phyloP scores from a whole-genome alignment of 768 basidiomycete genomes.

The Suillus bovinus region DNA sequence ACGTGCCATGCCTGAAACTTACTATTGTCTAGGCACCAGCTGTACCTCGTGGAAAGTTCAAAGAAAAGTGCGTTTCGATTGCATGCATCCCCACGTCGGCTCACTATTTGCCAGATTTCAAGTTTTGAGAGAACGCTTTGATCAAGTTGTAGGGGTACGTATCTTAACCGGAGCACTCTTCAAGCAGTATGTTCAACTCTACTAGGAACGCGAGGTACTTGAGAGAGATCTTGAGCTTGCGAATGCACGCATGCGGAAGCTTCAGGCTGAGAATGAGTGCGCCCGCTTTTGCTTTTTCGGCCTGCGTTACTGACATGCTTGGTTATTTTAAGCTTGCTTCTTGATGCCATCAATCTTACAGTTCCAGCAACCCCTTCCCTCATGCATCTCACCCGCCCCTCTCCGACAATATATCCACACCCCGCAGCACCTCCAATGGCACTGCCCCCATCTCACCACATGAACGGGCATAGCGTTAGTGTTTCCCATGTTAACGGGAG shows the following conservation, averaged over 20 bases:
- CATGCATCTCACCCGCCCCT: conserved; percentile 31
- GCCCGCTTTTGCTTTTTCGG: conserved; percentile 6
- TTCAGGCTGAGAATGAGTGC: conserved; percentile 35
- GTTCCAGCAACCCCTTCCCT: conserved; percentile 33
- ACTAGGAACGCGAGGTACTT: conserved; percentile 26
- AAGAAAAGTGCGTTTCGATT: conserved; percentile 29
- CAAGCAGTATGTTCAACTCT: background rate
- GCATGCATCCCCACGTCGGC: background rate
- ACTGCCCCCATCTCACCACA: conserved; percentile 16
- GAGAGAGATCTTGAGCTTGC: conserved; percentile 29
- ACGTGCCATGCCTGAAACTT: background rate
- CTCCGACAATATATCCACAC: conserved; percentile 22
- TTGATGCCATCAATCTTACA: conserved; percentile 34
- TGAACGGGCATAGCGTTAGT: conserved; percentile 24
- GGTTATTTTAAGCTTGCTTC: conserved; percentile 25
- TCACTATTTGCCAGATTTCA: conserved; percentile 24
- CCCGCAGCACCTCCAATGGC: background rate
- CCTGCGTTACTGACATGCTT: background rate
- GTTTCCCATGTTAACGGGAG: conserved; percentile 28
- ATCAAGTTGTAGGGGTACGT: conserved; percentile 33
- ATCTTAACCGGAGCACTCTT: background rate
- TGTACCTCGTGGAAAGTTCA: conserved; percentile 24
- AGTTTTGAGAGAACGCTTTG: conserved; percentile 31
- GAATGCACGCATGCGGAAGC: conserved; percentile 27
- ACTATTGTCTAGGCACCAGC: conserved; percentile 16